Percentiles rank a stretch among this genome's conserved stretches.
Conservation (phyloP, 306 rosid species). For the Quercus ilex region DNA sequence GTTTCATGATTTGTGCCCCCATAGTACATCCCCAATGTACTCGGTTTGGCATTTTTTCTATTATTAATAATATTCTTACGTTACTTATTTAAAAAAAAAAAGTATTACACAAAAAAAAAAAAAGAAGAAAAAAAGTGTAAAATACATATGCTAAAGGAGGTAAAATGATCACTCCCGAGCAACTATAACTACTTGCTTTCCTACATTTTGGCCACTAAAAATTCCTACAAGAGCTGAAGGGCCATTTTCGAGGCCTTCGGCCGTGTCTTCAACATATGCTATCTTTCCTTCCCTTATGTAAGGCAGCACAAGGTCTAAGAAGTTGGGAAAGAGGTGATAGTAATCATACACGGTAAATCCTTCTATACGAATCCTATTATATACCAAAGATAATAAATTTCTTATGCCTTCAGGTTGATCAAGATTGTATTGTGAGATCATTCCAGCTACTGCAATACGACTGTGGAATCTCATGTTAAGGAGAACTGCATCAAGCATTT, state of each 20-base stretch:
- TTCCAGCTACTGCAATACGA: slow-evolving; percentile 50
- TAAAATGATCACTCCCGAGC: slow-evolving; percentile 19
- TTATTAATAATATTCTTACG: too few species aligned
- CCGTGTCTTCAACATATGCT: slow-evolving; percentile 30
- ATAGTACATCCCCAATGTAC: too few species aligned
- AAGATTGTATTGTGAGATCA: slow-evolving; percentile 56
- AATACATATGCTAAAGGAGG: neutral
- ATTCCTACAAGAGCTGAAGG: slow-evolving; percentile 37
- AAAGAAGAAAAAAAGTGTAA: neutral
- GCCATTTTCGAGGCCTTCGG: slow-evolving; percentile 37
- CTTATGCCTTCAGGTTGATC: slow-evolving; percentile 51
- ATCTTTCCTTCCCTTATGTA: slow-evolving; percentile 49
- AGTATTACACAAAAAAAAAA: too few species aligned
- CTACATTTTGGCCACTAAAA: slow-evolving; percentile 36
- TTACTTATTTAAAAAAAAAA: too few species aligned
- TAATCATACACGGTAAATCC: slow-evolving; percentile 46
- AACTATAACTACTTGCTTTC: slow-evolving; percentile 39
- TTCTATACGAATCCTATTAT: slow-evolving; percentile 42
- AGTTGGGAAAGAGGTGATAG: slow-evolving; percentile 49
- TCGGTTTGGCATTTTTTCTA: too few species aligned
- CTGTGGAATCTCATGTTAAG: slow-evolving; percentile 44
- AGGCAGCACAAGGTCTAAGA: slow-evolving; percentile 58
- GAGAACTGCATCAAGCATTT: slow-evolving; percentile 58
- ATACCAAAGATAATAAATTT: slow-evolving; percentile 34
- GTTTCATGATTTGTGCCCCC: too few species aligned